Percentiles rank a stretch among this genome's conserved stretches.
Evolutionary conservation across 2,329 filamentous ascomycete species (phyloP).

Genomic region (Pseudogymnoascus sp.): DNA sequence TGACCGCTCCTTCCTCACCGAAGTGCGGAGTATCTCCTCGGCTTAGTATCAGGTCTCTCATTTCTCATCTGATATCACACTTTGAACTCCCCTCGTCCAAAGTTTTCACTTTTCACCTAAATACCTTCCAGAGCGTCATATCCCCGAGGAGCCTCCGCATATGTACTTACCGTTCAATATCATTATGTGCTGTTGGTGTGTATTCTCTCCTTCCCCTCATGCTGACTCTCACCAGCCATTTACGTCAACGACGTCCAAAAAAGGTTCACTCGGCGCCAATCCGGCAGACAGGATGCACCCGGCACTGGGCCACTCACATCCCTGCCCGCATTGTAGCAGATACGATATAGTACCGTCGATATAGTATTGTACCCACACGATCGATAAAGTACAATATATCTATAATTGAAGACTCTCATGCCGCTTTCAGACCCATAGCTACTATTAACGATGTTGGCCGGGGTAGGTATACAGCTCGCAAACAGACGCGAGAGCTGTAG

Average conservation of each 20-base stretch:
- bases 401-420: neutral
- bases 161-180: neutral
- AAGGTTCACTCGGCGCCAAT: neutral
- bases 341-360: neutral
- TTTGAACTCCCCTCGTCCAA: neutral
- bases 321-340: slow-evolving; percentile 3
- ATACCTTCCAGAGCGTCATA: neutral
- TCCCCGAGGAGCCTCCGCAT: neutral
- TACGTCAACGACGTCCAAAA: slow-evolving; percentile 3
- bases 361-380: neutral
- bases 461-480: neutral
- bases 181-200: neutral
- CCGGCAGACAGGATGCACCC: neutral
- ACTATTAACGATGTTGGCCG: neutral
- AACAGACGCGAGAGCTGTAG: neutral
- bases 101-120: neutral
- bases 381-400: neutral
- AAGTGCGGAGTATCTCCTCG: neutral
- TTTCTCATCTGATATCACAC: neutral
- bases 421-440: neutral
- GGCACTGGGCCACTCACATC: neutral
- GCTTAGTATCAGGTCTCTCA: neutral
- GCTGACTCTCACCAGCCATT: neutral
- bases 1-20: neutral
- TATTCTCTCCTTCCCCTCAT: neutral